Evolutionary conservation across 1,284 basidiomycete genomes (phyloP).

Genomic region (Exobasidium rhododendri): DNA sequence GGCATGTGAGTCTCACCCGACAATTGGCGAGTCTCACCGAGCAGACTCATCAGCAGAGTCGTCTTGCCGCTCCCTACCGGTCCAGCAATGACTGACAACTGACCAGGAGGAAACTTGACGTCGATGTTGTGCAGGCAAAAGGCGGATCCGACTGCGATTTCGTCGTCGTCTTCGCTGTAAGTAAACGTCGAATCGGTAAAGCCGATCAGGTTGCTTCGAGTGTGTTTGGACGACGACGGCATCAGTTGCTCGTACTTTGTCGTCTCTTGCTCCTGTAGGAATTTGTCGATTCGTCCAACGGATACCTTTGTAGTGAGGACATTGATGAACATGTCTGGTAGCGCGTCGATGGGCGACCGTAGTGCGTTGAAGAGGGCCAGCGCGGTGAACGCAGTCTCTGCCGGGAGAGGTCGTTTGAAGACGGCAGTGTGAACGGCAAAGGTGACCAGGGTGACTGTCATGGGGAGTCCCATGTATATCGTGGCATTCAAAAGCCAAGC

Average conservation of each 20-base stretch:
- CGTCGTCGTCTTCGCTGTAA: conserved; percentile 49
- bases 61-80: conserved; percentile 61
- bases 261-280: conserved; percentile 61
- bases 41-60: conserved; percentile 61
- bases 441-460: conserved; percentile 66
- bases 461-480: conserved; percentile 62
- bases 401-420: conserved; percentile 58
- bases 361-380: conserved; percentile 59
- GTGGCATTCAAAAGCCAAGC: conserved; percentile 56
- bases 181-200: conserved; percentile 59
- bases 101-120: conserved; percentile 62
- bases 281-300: conserved; percentile 56
- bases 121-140: conserved; percentile 61
- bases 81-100: conserved; percentile 66
- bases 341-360: conserved; percentile 41
- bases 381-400: conserved; percentile 59
- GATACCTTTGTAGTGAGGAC: conserved; percentile 55
- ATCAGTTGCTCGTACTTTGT: conserved; percentile 60
- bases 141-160: conserved; percentile 9
- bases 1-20: conserved; percentile 61
- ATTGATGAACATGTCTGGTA: conserved; percentile 57
- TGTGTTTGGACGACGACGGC: background rate
- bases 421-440: conserved; percentile 64
- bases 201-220: conserved; percentile 53
- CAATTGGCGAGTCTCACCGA: conserved; percentile 61